phyloP scores from a whole-genome alignment of 805 yeast genomes.

The Cyberlindnera euphorbiae region DNA sequence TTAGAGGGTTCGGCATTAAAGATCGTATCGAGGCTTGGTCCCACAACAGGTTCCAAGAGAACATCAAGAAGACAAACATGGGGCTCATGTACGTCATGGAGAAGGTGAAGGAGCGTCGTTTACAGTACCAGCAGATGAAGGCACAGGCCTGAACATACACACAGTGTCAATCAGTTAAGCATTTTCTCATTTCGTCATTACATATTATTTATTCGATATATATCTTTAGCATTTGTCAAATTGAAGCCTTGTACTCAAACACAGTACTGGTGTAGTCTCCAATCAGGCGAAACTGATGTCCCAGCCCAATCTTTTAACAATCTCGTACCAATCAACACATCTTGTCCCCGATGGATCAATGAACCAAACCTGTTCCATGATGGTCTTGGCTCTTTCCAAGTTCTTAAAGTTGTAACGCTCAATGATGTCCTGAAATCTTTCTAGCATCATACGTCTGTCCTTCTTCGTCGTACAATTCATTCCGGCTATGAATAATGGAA shows the following conservation, averaged over 20 bases:
- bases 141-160: background rate
- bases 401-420: slow-evolving; percentile 67
- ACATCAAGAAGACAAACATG: slow-evolving; percentile 57
- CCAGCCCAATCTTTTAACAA: slow-evolving; percentile 67
- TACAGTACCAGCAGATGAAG: slow-evolving; percentile 2
- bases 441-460: slow-evolving; percentile 49
- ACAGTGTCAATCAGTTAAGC: no score
- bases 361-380: slow-evolving; percentile 39
- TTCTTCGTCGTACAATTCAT: slow-evolving; percentile 51
- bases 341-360: slow-evolving; percentile 46
- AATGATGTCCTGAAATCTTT: slow-evolving; percentile 50
- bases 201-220: background rate
- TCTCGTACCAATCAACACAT: slow-evolving; percentile 69
- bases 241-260: background rate
- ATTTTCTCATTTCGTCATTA: background rate
- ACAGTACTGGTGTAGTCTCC: background rate
- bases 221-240: slow-evolving; percentile 1
- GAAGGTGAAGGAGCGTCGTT: slow-evolving; percentile 35
- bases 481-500: slow-evolving; percentile 77
- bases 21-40: slow-evolving; percentile 83
- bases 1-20: slow-evolving; percentile 56
- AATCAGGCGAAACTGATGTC: slow-evolving; percentile 64
- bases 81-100: slow-evolving; percentile 82
- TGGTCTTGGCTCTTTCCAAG: slow-evolving; percentile 37
- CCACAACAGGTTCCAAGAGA: slow-evolving; percentile 59